phyloP scores from a whole-genome alignment of 768 basidiomycete genomes.

The Pleurotus cornucopiae region DNA sequence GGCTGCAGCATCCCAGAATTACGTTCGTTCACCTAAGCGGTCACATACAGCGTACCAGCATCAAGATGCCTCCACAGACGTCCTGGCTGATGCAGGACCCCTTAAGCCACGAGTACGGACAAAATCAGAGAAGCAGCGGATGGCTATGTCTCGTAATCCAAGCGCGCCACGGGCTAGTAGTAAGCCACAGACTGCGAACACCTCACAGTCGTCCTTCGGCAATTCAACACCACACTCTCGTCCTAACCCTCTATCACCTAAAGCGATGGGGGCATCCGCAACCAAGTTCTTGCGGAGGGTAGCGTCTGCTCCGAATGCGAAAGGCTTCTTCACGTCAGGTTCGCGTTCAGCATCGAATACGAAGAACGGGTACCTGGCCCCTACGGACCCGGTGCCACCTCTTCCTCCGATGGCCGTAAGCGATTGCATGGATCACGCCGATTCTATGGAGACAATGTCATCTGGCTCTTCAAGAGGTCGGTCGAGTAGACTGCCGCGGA shows the following conservation, averaged over 20 bases:
- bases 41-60: slow-evolving; percentile 24
- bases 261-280: slow-evolving; percentile 67
- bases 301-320: slow-evolving; percentile 95
- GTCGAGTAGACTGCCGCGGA: slow-evolving; percentile 36
- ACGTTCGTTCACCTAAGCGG: slow-evolving; percentile 15
- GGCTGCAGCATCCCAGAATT: slow-evolving; percentile 21
- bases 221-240: slow-evolving; percentile 39
- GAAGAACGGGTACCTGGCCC: slow-evolving; percentile 77
- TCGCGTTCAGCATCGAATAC: slow-evolving; percentile 58
- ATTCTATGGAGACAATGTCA: slow-evolving; percentile 66
- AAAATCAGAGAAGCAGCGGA: slow-evolving; percentile 43
- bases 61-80: slow-evolving; percentile 33
- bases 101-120: slow-evolving; percentile 32
- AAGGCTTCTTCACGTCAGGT: slow-evolving; percentile 73
- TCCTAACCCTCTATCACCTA: slow-evolving; percentile 59
- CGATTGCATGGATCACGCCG: slow-evolving; percentile 55
- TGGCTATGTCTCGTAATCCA: slow-evolving; percentile 19
- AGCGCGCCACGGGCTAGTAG: slow-evolving; percentile 20
- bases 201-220: slow-evolving; percentile 42
- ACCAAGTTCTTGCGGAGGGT: slow-evolving; percentile 92
- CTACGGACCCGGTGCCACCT: slow-evolving; percentile 56
- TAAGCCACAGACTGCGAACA: slow-evolving; percentile 38
- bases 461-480: slow-evolving; percentile 68
- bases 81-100: slow-evolving; percentile 29
- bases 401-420: slow-evolving; percentile 44